Percentiles rank a stretch among this genome's conserved stretches.
Conservation (phyloP, 371 early-diverging fungal genomes). For the Mortierella sp. region DNA sequence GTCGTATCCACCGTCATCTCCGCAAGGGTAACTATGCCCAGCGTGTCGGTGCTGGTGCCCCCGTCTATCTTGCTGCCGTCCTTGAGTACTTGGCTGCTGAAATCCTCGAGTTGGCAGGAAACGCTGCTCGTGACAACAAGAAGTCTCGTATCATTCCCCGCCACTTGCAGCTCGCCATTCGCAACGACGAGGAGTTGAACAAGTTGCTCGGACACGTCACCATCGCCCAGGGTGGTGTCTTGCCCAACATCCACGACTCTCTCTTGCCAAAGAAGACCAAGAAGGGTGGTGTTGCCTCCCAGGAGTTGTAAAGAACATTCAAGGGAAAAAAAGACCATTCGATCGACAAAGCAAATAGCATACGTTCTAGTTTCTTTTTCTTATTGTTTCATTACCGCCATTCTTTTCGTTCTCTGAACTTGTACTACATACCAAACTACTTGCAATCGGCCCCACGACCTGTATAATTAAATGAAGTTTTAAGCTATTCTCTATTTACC, state of each 20-base stretch:
- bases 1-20: slow-evolving; percentile 96
- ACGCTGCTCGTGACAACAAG: slow-evolving; percentile 97
- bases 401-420: slow-evolving; percentile 28
- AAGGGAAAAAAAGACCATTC: slow-evolving; percentile 14
- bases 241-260: slow-evolving; percentile 87
- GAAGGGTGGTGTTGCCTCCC: slow-evolving; percentile 71
- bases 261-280: slow-evolving; percentile 81
- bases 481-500: neutral
- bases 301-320: slow-evolving; percentile 58
- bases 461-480: slow-evolving; percentile 33
- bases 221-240: slow-evolving; percentile 90
- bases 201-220: slow-evolving; percentile 92
- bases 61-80: slow-evolving; percentile 97
- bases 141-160: slow-evolving; percentile 95
- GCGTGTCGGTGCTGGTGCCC: slow-evolving; percentile 93
- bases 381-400: slow-evolving; percentile 26
- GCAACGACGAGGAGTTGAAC: slow-evolving; percentile 97
- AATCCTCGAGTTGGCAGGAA: slow-evolving; percentile 97
- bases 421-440: slow-evolving; percentile 39
- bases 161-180: slow-evolving; percentile 93
- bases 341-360: slow-evolving; percentile 13
- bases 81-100: slow-evolving; percentile 97
- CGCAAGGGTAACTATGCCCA: slow-evolving; percentile 97
- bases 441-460: slow-evolving; percentile 26
- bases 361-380: slow-evolving; percentile 14